These are phyloP conservation scores for Apophysomyces sp. DNA, from an alignment of 371 early-diverging fungal genomes.

Conservation along the genomic window DNA sequence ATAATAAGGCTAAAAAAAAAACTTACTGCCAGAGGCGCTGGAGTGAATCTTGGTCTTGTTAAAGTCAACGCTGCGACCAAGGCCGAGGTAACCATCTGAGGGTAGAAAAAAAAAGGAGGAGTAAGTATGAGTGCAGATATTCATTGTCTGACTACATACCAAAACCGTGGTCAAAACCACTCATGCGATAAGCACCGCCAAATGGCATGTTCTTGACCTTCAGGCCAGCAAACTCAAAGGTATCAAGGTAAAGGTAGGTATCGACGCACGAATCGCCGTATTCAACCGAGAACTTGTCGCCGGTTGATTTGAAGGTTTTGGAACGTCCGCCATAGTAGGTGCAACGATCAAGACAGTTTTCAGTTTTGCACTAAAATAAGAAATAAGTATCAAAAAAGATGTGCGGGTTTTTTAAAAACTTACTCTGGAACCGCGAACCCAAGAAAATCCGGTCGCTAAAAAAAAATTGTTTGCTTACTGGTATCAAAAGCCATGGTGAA, in stretches of 20 bases:
- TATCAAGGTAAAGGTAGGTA: conserved; percentile 35
- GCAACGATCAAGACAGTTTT: conserved; percentile 43
- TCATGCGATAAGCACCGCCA: conserved; percentile 48
- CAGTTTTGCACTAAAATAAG: conserved; percentile 36
- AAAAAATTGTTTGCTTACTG: conserved; percentile 27
- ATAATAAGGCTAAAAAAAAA: neutral
- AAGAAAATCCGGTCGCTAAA: conserved; percentile 47
- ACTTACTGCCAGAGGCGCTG: neutral
- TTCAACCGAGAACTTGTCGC: conserved; percentile 32
- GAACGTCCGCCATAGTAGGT: conserved; percentile 38
- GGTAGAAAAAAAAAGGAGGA: neutral
- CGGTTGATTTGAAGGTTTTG: conserved; percentile 22
- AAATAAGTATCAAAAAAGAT: conserved; percentile 7
- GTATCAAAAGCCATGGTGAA: conserved; percentile 52
- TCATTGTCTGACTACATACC: neutral
- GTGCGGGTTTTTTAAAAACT: conserved; percentile 1
- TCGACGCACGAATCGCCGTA: conserved; percentile 39
- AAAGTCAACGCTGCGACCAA: conserved; percentile 40
- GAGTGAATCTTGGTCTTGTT: conserved; percentile 22
- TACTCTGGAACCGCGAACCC: conserved; percentile 51
- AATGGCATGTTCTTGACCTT: conserved; percentile 40
- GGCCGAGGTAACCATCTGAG: conserved; percentile 46
- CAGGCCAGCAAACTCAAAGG: conserved; percentile 28
- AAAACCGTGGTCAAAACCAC: conserved; percentile 37
- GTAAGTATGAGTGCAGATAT: neutral